These are phyloP conservation scores for Coffea canephora DNA, from an alignment of 257 asterid species.

Conservation along the genomic window DNA sequence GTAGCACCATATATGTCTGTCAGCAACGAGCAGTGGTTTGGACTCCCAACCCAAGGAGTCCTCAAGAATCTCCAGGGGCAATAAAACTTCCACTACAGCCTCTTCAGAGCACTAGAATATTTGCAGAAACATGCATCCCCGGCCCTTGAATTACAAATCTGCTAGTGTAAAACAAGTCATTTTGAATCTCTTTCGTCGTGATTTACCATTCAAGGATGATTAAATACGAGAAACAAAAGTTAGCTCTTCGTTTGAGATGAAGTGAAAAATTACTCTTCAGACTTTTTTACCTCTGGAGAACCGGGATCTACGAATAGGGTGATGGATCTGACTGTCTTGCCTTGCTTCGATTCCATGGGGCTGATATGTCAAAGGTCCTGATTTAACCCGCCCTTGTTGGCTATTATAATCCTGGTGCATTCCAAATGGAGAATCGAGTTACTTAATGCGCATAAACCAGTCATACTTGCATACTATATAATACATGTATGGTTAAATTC, in stretches of 20 bases:
- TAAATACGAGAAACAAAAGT: background rate
- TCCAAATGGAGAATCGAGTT: slow-evolving; percentile 4
- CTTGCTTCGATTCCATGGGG: slow-evolving; percentile 28
- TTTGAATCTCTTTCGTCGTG: background rate
- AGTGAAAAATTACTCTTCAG: background rate
- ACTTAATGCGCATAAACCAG: background rate
- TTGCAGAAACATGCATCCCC: slow-evolving; percentile 4
- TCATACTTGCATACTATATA: no score
- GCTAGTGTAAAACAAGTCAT: background rate
- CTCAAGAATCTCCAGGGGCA: background rate
- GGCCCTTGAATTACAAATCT: slow-evolving; percentile 16
- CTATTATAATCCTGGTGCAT: slow-evolving; percentile 40
- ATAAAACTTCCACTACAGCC: background rate
- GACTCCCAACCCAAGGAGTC: background rate
- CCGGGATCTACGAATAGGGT: slow-evolving; percentile 53
- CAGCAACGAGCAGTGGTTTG: slow-evolving; percentile 1
- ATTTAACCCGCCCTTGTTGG: slow-evolving; percentile 41
- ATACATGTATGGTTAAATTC: background rate
- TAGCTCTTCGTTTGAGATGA: background rate
- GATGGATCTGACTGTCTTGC: slow-evolving; percentile 37
- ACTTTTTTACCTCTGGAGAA: slow-evolving; percentile 51
- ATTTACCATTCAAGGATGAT: background rate
- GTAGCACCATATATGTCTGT: slow-evolving; percentile 2
- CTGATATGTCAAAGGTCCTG: slow-evolving; percentile 51
- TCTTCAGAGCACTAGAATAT: background rate